Conservation (phyloP, 371 early-diverging fungal genomes). For the Syncephalastrum racemosum region DNA sequence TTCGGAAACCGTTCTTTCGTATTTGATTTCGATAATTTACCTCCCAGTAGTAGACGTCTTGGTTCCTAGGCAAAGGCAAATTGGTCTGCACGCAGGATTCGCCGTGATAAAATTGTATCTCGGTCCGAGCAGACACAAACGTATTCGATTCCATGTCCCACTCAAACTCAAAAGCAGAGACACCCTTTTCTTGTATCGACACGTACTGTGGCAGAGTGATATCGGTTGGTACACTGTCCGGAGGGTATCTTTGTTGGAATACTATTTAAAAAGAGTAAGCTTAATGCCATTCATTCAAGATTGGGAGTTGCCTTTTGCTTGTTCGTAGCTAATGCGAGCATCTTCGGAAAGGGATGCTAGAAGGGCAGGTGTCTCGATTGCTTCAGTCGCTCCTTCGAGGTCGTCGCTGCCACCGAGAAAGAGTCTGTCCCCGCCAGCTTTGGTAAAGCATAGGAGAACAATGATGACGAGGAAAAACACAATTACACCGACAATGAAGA, state of each 20-base stretch:
- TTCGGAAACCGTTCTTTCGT: too few relatives aligned
- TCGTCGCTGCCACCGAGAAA: constrained; percentile 35
- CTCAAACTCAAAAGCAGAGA: constrained; percentile 83
- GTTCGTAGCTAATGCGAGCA: constrained; percentile 50
- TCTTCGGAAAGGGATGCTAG: constrained; percentile 43
- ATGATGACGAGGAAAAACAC: constrained; percentile 45
- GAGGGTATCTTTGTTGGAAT: constrained; percentile 58
- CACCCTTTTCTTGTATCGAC: constrained; percentile 81
- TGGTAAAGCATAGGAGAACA: constrained; percentile 45
- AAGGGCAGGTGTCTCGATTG: constrained; percentile 42
- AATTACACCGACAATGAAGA: constrained; percentile 46
- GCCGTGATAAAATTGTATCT: constrained; percentile 68
- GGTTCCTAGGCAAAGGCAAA: constrained; percentile 75
- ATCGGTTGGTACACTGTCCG: constrained; percentile 65
- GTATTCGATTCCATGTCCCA: constrained; percentile 64
- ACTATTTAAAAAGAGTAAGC: constrained; percentile 19
- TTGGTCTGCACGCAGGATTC: constrained; percentile 82
- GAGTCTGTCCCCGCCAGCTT: constrained; percentile 37
- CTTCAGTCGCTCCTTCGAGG: constrained; percentile 25
- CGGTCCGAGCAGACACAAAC: constrained; percentile 73
- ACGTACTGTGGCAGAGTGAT: constrained; percentile 66
- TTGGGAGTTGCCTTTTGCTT: constrained; percentile 38
- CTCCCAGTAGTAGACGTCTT: constrained; percentile 75
- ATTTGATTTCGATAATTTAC: constrained; percentile 9
- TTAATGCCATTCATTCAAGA: background rate